Conservation (phyloP, 768 basidiomycete species). For the Favolaschia claudopus region DNA sequence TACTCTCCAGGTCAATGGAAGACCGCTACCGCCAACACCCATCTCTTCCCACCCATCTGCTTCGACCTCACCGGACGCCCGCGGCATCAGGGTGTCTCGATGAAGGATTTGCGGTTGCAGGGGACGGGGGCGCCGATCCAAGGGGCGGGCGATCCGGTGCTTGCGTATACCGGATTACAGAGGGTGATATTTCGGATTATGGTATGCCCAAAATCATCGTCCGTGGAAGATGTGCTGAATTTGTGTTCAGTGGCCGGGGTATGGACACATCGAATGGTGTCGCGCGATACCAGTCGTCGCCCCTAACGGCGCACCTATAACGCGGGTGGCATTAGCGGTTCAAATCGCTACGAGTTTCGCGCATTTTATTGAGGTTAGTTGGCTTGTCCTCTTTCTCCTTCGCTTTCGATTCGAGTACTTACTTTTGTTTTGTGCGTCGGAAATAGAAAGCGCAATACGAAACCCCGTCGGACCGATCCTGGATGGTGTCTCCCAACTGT, state of each 20-base stretch:
- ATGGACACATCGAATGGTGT: constrained; percentile 45
- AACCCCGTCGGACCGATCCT: no score
- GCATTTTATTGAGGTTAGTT: no score
- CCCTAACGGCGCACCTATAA: constrained; percentile 42
- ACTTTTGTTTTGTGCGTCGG: no score
- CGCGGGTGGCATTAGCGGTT: constrained; percentile 53
- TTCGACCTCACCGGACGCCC: constrained; percentile 50
- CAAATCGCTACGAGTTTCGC: no score
- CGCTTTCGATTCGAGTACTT: no score
- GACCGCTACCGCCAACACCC: no score
- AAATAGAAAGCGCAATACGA: no score
- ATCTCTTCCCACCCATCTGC: constrained; percentile 37
- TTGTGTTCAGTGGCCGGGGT: no score
- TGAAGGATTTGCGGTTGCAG: constrained; percentile 51
- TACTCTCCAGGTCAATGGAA: no score
- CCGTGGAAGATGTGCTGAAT: no score
- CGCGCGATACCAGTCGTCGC: constrained; percentile 43
- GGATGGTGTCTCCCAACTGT: no score
- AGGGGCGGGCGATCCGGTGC: constrained; percentile 46
- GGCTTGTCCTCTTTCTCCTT: no score
- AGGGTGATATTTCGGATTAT: constrained; percentile 47
- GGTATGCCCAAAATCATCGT: constrained; percentile 37
- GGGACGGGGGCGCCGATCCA: constrained; percentile 42
- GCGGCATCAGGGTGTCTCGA: constrained; percentile 49
- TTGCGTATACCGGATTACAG: constrained; percentile 41